Conservation (phyloP, 495 filamentous ascomycete genomes). For the Peziza echinospora region DNA sequence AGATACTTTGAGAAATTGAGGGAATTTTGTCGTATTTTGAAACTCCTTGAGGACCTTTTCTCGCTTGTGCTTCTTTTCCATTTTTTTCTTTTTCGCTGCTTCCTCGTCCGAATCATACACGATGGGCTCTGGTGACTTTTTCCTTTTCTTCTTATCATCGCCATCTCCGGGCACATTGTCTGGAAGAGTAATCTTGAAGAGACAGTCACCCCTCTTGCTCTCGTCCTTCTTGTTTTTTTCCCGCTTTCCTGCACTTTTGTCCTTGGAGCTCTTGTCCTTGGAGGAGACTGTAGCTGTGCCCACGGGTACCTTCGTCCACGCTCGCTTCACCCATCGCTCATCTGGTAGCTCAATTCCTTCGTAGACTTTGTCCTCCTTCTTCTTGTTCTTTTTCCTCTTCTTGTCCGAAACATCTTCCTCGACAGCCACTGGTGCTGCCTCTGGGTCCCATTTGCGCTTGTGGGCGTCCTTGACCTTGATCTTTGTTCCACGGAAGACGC, state of each 20-base stretch:
- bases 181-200: not conserved
- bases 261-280: not conserved
- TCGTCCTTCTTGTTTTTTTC: slow-evolving; percentile 16
- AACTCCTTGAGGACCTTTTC: slow-evolving; percentile 46
- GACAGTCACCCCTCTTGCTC: slow-evolving; percentile 14
- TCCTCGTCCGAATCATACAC: slow-evolving; percentile 29
- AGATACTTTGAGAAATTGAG: slow-evolving; percentile 43
- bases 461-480: slow-evolving; percentile 61
- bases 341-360: slow-evolving; percentile 50
- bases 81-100: slow-evolving; percentile 29
- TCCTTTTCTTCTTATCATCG: slow-evolving; percentile 8
- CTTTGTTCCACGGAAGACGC: slow-evolving; percentile 64
- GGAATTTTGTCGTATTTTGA: slow-evolving; percentile 58
- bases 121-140: slow-evolving; percentile 13
- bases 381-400: slow-evolving; percentile 34
- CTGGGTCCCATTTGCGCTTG: slow-evolving; percentile 22
- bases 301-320: slow-evolving; percentile 53
- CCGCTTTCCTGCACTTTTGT: slow-evolving; percentile 3
- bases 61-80: slow-evolving; percentile 32
- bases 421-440: slow-evolving; percentile 22
- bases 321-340: slow-evolving; percentile 61
- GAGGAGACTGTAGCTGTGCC: slow-evolving; percentile 1
- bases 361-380: slow-evolving; percentile 39
- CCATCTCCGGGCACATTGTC: not conserved
- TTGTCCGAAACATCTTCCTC: slow-evolving; percentile 20